These are phyloP conservation scores for Stevia rebaudiana DNA, from an alignment of 140 eudicot genomes.

Conservation along the genomic window DNA sequence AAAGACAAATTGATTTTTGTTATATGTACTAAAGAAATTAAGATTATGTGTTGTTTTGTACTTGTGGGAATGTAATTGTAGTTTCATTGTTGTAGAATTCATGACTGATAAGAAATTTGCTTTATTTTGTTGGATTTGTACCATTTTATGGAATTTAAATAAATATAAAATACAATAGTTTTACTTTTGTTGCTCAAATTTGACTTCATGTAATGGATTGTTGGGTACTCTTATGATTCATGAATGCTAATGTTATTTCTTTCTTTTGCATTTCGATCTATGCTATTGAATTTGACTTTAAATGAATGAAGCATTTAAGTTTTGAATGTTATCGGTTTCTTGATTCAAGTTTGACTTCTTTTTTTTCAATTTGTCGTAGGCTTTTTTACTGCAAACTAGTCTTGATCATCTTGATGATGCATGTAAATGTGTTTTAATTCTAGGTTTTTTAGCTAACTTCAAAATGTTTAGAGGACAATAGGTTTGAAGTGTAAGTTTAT, in stretches of 20 bases:
- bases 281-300: slow-evolving; percentile 5
- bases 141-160: slow-evolving; percentile 37
- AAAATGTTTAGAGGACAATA: neutral
- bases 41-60: slow-evolving; percentile 32
- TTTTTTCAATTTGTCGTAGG: neutral
- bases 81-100: slow-evolving; percentile 59
- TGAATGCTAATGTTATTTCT: slow-evolving; percentile 6
- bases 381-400: too few relatives aligned
- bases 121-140: slow-evolving; percentile 40
- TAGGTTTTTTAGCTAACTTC: neutral
- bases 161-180: slow-evolving; percentile 38
- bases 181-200: slow-evolving; percentile 17
- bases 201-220: neutral
- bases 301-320: neutral
- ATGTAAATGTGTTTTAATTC: neutral
- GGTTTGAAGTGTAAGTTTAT: neutral
- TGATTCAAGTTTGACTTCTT: neutral
- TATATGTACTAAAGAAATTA: slow-evolving; percentile 27
- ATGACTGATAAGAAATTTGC: slow-evolving; percentile 28
- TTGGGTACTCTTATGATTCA: slow-evolving; percentile 9
- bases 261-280: slow-evolving; percentile 9
- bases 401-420: neutral
- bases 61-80: slow-evolving; percentile 40
- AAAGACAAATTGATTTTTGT: slow-evolving; percentile 23
- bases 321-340: neutral